Evolutionary conservation across 495 filamentous ascomycete genomes (phyloP).

Genomic region (Halenospora varia): DNA sequence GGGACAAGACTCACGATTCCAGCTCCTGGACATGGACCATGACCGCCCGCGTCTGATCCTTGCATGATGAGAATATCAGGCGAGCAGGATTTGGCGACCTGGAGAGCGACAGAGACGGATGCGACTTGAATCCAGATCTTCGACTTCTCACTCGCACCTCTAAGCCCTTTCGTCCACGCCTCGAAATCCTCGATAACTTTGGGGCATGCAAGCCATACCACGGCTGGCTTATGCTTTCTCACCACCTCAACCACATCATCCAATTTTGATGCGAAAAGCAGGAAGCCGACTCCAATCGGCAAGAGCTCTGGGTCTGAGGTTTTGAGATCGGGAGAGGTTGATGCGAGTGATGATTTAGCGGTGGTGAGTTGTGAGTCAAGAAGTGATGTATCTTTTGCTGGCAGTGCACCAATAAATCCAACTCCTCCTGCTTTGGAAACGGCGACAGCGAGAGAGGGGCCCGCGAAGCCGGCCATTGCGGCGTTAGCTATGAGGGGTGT

Average conservation of each 20-base stretch:
- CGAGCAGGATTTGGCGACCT: slow-evolving; percentile 28
- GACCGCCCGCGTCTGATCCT: slow-evolving; percentile 66
- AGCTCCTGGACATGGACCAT: slow-evolving; percentile 50
- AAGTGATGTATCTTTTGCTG: slow-evolving; percentile 23
- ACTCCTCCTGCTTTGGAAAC: slow-evolving; percentile 56
- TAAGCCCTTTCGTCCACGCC: slow-evolving; percentile 49
- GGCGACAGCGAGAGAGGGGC: slow-evolving; percentile 50
- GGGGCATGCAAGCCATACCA: slow-evolving; percentile 67
- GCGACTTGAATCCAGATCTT: slow-evolving; percentile 66
- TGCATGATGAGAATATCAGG: slow-evolving; percentile 70
- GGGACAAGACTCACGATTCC: slow-evolving; percentile 21
- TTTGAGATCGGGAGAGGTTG: slow-evolving; percentile 7
- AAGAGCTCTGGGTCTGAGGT: slow-evolving; percentile 25
- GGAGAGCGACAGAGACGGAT: slow-evolving; percentile 49
- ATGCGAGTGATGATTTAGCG: background rate
- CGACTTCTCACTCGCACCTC: slow-evolving; percentile 31
- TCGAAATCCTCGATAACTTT: slow-evolving; percentile 42
- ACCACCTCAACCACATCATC: slow-evolving; percentile 32
- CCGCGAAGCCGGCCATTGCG: slow-evolving; percentile 67
- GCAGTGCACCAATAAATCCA: slow-evolving; percentile 45
- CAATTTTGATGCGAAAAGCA: slow-evolving; percentile 48
- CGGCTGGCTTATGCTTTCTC: slow-evolving; percentile 50
- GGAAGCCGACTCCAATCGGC: slow-evolving; percentile 61
- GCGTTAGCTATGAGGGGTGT: slow-evolving; percentile 60
- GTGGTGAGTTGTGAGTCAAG: slow-evolving; percentile 4